Evolutionary conservation across 495 filamentous ascomycete genomes (phyloP).

Genomic region (Tuber indicum): DNA sequence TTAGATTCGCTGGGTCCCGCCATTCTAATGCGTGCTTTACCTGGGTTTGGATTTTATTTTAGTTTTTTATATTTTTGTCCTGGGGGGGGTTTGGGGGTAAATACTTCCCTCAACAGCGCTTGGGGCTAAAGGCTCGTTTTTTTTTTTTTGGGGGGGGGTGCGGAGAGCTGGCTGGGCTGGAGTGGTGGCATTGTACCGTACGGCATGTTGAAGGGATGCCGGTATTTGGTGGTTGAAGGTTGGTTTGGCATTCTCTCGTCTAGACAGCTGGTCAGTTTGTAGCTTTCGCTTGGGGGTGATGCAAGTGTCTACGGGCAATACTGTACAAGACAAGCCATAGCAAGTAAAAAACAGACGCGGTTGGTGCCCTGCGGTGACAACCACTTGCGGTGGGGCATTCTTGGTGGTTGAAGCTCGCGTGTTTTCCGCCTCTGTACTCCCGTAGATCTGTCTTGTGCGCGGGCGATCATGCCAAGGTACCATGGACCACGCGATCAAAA

Average conservation of each 20-base stretch:
- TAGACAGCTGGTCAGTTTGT: neutral
- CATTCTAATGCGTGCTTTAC: neutral
- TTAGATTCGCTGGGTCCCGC: neutral
- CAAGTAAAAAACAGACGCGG: neutral
- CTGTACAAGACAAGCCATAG: neutral
- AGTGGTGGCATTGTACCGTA: neutral
- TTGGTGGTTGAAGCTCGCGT: neutral
- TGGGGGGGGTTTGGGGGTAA: neutral
- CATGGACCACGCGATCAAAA: neutral
- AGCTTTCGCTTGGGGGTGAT: neutral
- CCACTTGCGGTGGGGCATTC: neutral
- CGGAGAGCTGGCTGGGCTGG: neutral
- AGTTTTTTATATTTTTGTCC: neutral
- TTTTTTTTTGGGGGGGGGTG: neutral
- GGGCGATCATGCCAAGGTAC: neutral
- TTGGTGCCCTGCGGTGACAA: neutral
- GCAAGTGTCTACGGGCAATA: neutral
- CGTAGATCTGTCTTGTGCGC: neutral
- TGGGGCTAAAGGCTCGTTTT: neutral
- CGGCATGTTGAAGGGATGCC: neutral
- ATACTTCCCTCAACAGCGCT: neutral
- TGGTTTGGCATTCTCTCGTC: neutral
- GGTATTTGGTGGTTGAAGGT: neutral
- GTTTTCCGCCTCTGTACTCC: neutral
- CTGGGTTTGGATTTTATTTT: neutral